Base-by-base conservation (phyloP, 768 basidiomycete species). In the Podaxis sp. region DNA sequence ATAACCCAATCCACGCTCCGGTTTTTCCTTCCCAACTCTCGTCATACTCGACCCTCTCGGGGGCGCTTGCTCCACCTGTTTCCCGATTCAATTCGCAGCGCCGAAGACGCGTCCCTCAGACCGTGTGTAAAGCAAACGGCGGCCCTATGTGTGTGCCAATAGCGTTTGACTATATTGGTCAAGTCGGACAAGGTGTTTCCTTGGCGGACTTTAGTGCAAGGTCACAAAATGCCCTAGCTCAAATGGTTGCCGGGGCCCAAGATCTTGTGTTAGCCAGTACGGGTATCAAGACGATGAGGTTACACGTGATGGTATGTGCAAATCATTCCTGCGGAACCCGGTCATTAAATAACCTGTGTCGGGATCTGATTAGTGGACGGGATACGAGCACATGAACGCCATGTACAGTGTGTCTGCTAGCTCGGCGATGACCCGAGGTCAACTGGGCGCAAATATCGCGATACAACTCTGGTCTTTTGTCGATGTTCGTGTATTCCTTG, bases 371-470 rank as follows among this genome's bases (percentile, higher is more conserved):
- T 28, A 66, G 65, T 66, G 65, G 65, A 58, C 53, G 9, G 65
- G 65, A 39, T 66, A 66, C 26, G 44, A 57, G 26, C 63, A 64
- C 15, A 26, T 62, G 61, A 48, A 38, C 9, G 53, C 65, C 26
- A 48, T n/a, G 40, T 55, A 63, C 49, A 44, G 52, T 57, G 17
- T 57, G 38, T 46, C 52, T 22, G 46, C 54, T 7, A 52, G 13
- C 26, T 5, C 61, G 26, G 44, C 76, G 0, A 78, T 83, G 22
- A 82, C 83, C 0, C 76, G 82, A 1, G 78, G 75, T 1, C 74
- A 79, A 49, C 70, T 84, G 5, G 83, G 75, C 0, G 69, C 72
- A 0, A 68, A 70, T 1, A 66, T 84, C 19, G 76, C 83, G 19
- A 44, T 54, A 52, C 61, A 63, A 36, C 46, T 63, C 40, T 55